These are phyloP conservation scores for Fusarium scirpi DNA, from an alignment of 2,329 filamentous ascomycete species.

Conservation along the genomic window DNA sequence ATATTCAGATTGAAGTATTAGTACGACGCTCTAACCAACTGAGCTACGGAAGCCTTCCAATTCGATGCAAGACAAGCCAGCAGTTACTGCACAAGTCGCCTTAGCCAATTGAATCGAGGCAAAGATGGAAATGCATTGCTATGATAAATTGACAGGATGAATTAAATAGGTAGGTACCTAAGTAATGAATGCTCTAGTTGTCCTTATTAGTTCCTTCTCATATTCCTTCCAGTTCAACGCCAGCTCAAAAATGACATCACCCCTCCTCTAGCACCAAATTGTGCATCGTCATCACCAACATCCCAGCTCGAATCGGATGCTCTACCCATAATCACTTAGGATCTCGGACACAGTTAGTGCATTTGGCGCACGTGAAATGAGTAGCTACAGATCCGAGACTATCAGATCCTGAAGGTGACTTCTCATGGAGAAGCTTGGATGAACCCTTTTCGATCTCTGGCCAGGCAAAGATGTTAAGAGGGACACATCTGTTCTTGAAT, in stretches of 20 bases:
- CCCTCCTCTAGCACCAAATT: not conserved
- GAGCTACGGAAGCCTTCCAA: constrained; percentile 49
- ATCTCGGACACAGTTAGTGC: constrained; percentile 40
- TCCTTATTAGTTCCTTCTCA: constrained; percentile 1
- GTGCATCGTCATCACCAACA: not conserved
- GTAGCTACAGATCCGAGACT: constrained; percentile 38
- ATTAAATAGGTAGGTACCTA: not conserved
- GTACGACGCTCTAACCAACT: constrained; percentile 50
- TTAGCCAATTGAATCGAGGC: accelerated
- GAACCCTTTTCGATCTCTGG: constrained; percentile 43
- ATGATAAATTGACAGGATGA: not conserved
- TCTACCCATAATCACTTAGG: constrained; percentile 1
- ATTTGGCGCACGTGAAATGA: constrained; percentile 45
- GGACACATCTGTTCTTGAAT: constrained; percentile 28
- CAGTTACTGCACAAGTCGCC: not conserved
- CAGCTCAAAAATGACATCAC: not conserved
- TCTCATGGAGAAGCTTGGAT: constrained; percentile 37
- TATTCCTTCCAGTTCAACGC: not conserved
- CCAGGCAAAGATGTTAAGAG: constrained; percentile 43
- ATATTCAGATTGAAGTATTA: constrained; percentile 45
- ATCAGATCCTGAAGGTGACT: constrained; percentile 17
- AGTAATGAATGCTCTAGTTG: not conserved
- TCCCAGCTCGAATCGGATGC: not conserved
- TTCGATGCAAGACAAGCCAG: not conserved
- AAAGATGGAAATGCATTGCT: not conserved